Evolutionary conservation across 257 asterid species (phyloP), one percentile per base, ranked within the genome.

Genomic region (Solanum habrochaites): DNA sequence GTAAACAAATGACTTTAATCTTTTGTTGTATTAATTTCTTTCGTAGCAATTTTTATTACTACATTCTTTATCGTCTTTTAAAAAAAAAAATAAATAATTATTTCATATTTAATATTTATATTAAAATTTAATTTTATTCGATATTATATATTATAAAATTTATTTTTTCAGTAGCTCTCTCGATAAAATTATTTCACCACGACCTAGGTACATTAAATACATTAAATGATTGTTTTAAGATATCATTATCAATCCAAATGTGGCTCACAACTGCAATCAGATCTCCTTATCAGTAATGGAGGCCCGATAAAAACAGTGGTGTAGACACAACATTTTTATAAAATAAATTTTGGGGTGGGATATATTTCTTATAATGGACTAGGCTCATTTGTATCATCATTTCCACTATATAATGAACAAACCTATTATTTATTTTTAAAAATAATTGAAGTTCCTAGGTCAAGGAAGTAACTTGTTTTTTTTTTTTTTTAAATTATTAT

Each of bases 111-210:
- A 4, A 16, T 31, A 70, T 32, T 0, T 0, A 0, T 1, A 4
- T 18, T 8, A 0, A 18, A 31, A 5, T 0, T 18, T 2, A 3
- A 16, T 4, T 18, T 4, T 2, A 71, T 71, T 5, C 0, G 0
- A 32, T 32, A 8, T 32, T 0, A 3, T 0, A 67, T 1, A 27
- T 67, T 3, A 1, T 8, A 13, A 13, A 6, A 4, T 4, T 2
- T 4, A 64, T 62, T 62, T 27, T 27, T 27, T 27, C n/a, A n/a
- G n/a, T 27, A 32, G 2, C 15, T 5, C 18, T 4, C 5, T 15
- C 60, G 5, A 15, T 6, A 40, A 49, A 14, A 49, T 6, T n/a
- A n/a, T 32, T 32, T 32, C 3, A 0, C 3, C 35, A 32, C 3
- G 0, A 32, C 3, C 35, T 32, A 32, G 2, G 3, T 32, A 32